Evolutionary conservation across 345 rosid species (phyloP), one percentile per base, ranked within the genome.

Genomic region (Eucalyptus viminalis): DNA sequence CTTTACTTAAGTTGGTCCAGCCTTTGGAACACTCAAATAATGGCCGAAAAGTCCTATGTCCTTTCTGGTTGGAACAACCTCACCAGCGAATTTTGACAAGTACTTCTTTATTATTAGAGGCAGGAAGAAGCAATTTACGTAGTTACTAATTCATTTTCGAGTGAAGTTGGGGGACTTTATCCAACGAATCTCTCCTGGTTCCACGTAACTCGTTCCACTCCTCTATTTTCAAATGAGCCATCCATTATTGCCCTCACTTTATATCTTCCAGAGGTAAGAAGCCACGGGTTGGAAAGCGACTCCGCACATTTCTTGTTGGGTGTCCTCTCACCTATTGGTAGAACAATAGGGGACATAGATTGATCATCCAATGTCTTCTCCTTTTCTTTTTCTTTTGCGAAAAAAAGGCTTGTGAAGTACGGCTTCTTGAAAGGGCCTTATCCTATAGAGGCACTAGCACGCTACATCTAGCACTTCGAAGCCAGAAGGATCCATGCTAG

Each of bases 181-280:
- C 65, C n/a, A 2, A 58, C 29, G 65, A 58, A 58, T 58, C 65
- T 58, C n/a, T 58, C 14, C 14, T 10, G 29, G 13, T 58, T 58
- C 65, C 65, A 58, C 11, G 29, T 58, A 58, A 25, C 65, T 24
- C 2, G 12, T 22, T 56, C 62, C 62, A 1, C 27, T 56, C 5
- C 1, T 49, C 1, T 49, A 1, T 1, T 49, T 49, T 58, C 29
- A 11, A 11, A 2, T 3, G 14, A 58, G 65, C 65, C 2, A 1
- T 58, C 65, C 65, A 58, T 58, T 11, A 24, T 3, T 58, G 12
- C 29, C 65, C 65, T 58, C 2, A 24, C 65, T 58, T 58, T 58
- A 58, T 25, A 2, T 58, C 65, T 58, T 58, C 14, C 0, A 58
- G 65, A 58, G 65, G 65, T 58, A 10, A 58, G 13, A 58, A 58